Evolutionary conservation across 441 rosid species (phyloP).

Genomic region (Caryocar brasiliense): DNA sequence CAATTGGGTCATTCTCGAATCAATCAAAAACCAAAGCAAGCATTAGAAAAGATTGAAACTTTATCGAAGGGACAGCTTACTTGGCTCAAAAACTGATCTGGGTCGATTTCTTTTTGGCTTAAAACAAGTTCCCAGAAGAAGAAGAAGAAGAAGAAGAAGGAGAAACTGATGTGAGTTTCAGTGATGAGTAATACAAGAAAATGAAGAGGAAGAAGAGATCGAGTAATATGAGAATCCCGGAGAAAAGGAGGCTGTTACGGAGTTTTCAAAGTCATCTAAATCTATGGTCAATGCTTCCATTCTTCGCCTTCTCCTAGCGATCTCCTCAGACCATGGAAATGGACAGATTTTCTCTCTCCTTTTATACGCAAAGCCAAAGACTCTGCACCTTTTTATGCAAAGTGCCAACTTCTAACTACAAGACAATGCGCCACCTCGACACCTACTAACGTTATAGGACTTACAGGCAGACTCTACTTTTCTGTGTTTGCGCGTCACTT

Average conservation of each 20-base stretch:
- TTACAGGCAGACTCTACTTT: too few species aligned
- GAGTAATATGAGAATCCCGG: constrained; percentile 16
- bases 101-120: constrained; percentile 21
- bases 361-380: neutral
- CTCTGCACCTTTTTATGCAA: neutral
- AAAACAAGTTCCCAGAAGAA: constrained; percentile 1
- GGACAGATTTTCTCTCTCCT: constrained; percentile 20
- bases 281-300: constrained; percentile 64
- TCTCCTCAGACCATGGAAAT: constrained; percentile 33
- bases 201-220: constrained; percentile 18
- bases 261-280: constrained; percentile 36
- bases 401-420: constrained; percentile 1
- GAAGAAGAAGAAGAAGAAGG: constrained; percentile 1
- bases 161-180: constrained; percentile 7
- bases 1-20: too few species aligned
- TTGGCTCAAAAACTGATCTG: constrained; percentile 43
- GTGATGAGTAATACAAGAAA: constrained; percentile 1
- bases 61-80: constrained; percentile 28
- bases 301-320: constrained; percentile 38
- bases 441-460: too few species aligned
- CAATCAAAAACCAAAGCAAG: too few species aligned
- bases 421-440: too few species aligned
- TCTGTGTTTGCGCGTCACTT: too few species aligned
- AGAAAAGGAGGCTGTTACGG: constrained; percentile 29
- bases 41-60: too few species aligned